A percentile compares a stretch with the other conserved stretches of the same genome.
Evolutionary conservation across 1,284 basidiomycete genomes (phyloP).

Genomic region (Tilletiopsis washingtonensis): DNA sequence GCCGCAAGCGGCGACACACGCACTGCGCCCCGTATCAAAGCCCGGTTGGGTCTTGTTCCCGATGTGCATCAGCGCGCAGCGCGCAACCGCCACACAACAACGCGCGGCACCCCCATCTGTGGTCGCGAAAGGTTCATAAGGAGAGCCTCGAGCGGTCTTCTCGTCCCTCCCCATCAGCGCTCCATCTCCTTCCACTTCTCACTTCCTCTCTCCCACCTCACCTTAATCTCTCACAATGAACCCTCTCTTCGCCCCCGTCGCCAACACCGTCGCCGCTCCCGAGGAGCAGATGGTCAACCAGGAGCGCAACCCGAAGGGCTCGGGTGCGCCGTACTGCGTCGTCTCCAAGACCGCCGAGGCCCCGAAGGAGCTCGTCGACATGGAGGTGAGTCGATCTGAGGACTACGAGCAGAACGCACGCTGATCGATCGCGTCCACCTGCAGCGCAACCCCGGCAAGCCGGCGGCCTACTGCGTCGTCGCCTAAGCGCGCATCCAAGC

Average conservation of each 20-base stretch:
- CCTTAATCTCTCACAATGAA: constrained; percentile 3
- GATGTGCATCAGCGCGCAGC: too few species aligned
- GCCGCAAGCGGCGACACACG: too few species aligned
- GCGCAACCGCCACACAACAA: too few species aligned
- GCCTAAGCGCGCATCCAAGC: background rate
- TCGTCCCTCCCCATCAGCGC: too few species aligned
- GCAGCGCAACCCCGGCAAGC: background rate
- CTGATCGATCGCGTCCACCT: background rate
- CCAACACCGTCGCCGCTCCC: background rate
- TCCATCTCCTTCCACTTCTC: too few species aligned
- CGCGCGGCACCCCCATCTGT: too few species aligned
- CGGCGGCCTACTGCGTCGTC: background rate
- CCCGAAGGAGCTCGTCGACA: background rate
- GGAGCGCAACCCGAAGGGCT: background rate
- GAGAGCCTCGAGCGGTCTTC: too few species aligned
- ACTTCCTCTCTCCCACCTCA: too few species aligned
- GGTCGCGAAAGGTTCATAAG: too few species aligned
- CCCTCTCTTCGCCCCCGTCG: background rate
- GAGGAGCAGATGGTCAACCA: background rate
- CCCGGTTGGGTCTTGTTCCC: too few species aligned
- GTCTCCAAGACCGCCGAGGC: background rate
- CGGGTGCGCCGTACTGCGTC: background rate
- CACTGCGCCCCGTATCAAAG: too few species aligned
- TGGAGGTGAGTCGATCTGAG: background rate
- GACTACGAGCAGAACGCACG: background rate